Evolutionary conservation across 768 basidiomycete genomes (phyloP).

Genomic region (Leucocoprinus leucothites): DNA sequence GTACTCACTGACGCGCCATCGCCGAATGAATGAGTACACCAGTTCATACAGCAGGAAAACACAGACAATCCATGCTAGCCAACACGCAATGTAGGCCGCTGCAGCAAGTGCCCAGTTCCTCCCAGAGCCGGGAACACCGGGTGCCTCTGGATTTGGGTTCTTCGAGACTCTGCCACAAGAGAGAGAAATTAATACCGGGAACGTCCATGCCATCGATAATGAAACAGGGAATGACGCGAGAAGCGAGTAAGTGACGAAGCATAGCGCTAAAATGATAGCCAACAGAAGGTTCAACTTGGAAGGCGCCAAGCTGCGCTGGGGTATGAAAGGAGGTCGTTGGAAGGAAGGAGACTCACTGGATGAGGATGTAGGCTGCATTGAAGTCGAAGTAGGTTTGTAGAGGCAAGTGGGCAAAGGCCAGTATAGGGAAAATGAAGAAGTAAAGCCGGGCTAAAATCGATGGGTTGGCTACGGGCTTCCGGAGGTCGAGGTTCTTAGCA

Average conservation of each 20-base stretch:
- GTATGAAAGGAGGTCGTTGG: slow-evolving; percentile 9
- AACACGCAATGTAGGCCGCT: slow-evolving; percentile 82
- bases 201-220: background rate
- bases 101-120: slow-evolving; percentile 80
- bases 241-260: slow-evolving; percentile 5
- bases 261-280: slow-evolving; percentile 3
- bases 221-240: slow-evolving; percentile 1
- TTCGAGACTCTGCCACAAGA: slow-evolving; percentile 57
- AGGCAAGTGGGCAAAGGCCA: slow-evolving; percentile 69
- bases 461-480: slow-evolving; percentile 63
- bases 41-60: slow-evolving; percentile 78
- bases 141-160: slow-evolving; percentile 66
- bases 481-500: slow-evolving; percentile 65
- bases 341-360: slow-evolving; percentile 61
- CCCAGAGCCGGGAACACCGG: slow-evolving; percentile 53
- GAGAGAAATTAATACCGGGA: slow-evolving; percentile 4
- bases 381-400: slow-evolving; percentile 88
- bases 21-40: slow-evolving; percentile 68
- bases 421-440: slow-evolving; percentile 67
- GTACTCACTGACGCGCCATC: slow-evolving; percentile 78
- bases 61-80: slow-evolving; percentile 68
- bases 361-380: slow-evolving; percentile 78
- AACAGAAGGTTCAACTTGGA: background rate
- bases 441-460: slow-evolving; percentile 51
- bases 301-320: background rate